These are phyloP conservation scores for Stromatinia cepivora DNA, from an alignment of 2,329 filamentous ascomycete species.

Conservation along the genomic window DNA sequence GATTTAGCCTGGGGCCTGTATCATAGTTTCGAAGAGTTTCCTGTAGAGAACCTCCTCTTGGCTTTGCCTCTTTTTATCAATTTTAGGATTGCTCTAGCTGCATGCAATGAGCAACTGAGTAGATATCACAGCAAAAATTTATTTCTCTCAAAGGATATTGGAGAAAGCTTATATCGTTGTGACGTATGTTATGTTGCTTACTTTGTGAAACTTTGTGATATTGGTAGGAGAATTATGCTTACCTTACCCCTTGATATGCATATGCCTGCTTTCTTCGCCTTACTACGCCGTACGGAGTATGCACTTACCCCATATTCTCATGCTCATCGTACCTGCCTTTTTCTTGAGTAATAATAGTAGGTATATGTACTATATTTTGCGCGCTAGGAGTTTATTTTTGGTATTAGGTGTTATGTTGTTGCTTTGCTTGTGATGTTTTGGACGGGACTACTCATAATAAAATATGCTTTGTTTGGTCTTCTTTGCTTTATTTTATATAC, in stretches of 20 bases:
- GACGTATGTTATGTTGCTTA: neutral
- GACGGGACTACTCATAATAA: too few species aligned
- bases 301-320: neutral
- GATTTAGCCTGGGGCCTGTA: constrained; percentile 12
- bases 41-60: neutral
- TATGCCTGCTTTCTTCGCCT: constrained; percentile 5
- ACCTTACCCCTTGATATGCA: neutral
- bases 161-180: neutral
- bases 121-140: neutral
- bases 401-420: too few species aligned
- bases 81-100: neutral
- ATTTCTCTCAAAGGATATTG: neutral
- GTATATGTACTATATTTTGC: too few species aligned
- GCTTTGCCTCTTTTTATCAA: constrained; percentile 1
- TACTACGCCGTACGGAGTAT: neutral
- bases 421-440: too few species aligned
- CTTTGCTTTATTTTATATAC: too few species aligned
- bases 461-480: too few species aligned
- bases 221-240: neutral
- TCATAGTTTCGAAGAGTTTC: constrained; percentile 16
- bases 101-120: neutral
- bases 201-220: neutral
- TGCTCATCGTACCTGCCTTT: neutral
- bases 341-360: neutral
- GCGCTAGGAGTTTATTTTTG: too few species aligned